These are phyloP conservation scores for Berkeleyomyces basicola DNA, from an alignment of 2,329 filamentous ascomycete species.

Conservation along the genomic window DNA sequence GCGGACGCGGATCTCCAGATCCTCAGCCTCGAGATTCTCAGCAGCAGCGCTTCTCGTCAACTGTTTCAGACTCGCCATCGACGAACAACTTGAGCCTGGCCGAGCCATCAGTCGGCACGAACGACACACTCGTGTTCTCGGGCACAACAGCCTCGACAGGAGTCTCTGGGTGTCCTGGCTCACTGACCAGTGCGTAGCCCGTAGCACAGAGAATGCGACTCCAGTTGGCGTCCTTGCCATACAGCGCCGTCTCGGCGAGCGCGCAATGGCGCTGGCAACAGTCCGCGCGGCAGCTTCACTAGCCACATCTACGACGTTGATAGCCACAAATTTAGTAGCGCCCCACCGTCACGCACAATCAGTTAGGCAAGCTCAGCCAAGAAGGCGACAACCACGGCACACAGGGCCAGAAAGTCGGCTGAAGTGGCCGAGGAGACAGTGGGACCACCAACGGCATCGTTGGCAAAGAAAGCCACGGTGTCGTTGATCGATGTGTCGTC, in stretches of 20 bases:
- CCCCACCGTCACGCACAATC: constrained; percentile 87
- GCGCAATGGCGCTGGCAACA: constrained; percentile 76
- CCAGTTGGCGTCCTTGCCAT: constrained; percentile 97
- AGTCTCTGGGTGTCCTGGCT: constrained; percentile 37
- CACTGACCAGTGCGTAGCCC: constrained; percentile 55
- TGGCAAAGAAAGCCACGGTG: constrained; percentile 85
- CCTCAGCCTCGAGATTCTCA: constrained; percentile 60
- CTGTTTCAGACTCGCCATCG: constrained; percentile 61
- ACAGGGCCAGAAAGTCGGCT: constrained; percentile 54
- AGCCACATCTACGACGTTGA: constrained; percentile 60
- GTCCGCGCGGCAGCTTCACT: constrained; percentile 55
- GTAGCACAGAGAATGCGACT: constrained; percentile 90
- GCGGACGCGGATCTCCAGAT: constrained; percentile 61
- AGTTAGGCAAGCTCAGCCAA: constrained; percentile 75
- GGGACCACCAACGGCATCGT: constrained; percentile 70
- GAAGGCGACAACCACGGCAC: constrained; percentile 56
- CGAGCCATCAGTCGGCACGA: constrained; percentile 62
- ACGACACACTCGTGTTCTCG: constrained; percentile 59
- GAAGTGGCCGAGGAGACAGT: constrained; percentile 38
- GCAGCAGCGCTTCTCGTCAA: constrained; percentile 62
- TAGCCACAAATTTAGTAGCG: constrained; percentile 93
- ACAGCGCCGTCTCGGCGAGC: constrained; percentile 93
- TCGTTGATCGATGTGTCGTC: constrained; percentile 97
- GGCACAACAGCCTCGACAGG: constrained; percentile 50
- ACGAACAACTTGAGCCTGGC: constrained; percentile 60